Base-by-base conservation (phyloP, 768 basidiomycete genomes). In the Leccinum incarnatum region DNA sequence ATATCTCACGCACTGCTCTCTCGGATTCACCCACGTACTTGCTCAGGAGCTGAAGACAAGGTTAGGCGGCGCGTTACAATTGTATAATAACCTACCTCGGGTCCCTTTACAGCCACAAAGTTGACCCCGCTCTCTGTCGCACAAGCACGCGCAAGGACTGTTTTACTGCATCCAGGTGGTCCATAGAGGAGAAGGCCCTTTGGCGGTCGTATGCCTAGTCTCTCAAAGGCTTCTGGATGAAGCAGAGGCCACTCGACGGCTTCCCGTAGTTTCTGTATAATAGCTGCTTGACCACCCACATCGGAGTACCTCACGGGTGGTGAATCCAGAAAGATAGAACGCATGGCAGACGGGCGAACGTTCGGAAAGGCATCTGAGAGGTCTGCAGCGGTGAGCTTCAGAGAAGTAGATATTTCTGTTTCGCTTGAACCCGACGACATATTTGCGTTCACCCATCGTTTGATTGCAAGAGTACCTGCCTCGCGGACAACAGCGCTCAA, bases 1-100 rank as follows among this genome's bases (percentile, higher is more conserved):
- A 99, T 56, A 95, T 89, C 68, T 98, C 96, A 32, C 97, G 84
- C 14, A 99, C 91, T 0, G 93, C 93, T 46, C 91, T 82, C 74
- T 99, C 97, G 0, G 95, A 97, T 75, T 99, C 97, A 21, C 97
- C 97, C 17, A 99, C 94, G 66, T 88, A 99, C 74, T 98, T 98
- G 76, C 89, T 98, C 54, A 98, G 71, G 0, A 99, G 82, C 95
- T 98, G 67, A n/a, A 63, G 23, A 47, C 45, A 54, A 49, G 15
- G 10, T 60, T 27, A 59, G 53, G 51, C 40, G 21, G 32, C 34
- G 17, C 17, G 30, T 25, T 19, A 32, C 19, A 34, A 29, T 15
- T 30, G 9, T 52, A 21, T 40, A 50, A 55, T 29, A 46, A 64
- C 83, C 63, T 63, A 91, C 96, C 83, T 99, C 97, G 1, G 97